Percentiles rank a stretch among this genome's conserved stretches.
Conservation (phyloP, 345 rosid genomes). For the Toxicodendron radicans region DNA sequence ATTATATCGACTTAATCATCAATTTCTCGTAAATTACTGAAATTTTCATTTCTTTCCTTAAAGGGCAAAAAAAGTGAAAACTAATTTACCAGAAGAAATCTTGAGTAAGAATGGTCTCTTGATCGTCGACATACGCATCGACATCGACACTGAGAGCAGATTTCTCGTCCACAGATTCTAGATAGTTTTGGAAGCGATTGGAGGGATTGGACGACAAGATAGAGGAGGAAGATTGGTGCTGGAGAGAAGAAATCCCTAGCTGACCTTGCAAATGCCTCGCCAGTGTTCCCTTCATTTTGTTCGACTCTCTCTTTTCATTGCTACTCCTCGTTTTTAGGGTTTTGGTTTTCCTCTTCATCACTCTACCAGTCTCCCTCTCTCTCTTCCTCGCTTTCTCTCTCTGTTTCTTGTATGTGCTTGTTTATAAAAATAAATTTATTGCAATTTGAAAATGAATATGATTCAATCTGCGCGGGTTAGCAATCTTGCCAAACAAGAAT, state of each 20-base stretch:
- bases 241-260: conserved; percentile 39
- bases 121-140: conserved; percentile 46
- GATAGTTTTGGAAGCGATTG: conserved; percentile 41
- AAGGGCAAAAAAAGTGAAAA: not conserved
- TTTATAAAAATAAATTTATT: not conserved
- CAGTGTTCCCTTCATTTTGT: conserved; percentile 54
- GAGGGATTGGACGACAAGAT: conserved; percentile 22
- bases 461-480: conserved; percentile 40
- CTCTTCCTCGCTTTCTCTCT: conserved; percentile 14
- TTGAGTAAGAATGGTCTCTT: conserved; percentile 86
- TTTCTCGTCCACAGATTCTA: conserved; percentile 43
- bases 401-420: conserved; percentile 13
- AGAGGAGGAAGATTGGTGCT: conserved; percentile 35
- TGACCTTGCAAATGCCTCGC: conserved; percentile 45
- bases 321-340: conserved; percentile 34
- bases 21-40: not conserved
- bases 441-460: conserved; percentile 3
- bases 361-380: conserved; percentile 24
- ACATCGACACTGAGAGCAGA: conserved; percentile 28
- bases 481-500: conserved; percentile 1
- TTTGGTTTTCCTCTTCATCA: conserved; percentile 42
- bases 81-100: conserved; percentile 83
- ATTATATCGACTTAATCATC: not conserved
- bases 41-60: not conserved
- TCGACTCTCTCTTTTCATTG: conserved; percentile 26